Conservation (phyloP, 192 early-diverging fungal genomes). For the Allomyces macrogynus region DNA sequence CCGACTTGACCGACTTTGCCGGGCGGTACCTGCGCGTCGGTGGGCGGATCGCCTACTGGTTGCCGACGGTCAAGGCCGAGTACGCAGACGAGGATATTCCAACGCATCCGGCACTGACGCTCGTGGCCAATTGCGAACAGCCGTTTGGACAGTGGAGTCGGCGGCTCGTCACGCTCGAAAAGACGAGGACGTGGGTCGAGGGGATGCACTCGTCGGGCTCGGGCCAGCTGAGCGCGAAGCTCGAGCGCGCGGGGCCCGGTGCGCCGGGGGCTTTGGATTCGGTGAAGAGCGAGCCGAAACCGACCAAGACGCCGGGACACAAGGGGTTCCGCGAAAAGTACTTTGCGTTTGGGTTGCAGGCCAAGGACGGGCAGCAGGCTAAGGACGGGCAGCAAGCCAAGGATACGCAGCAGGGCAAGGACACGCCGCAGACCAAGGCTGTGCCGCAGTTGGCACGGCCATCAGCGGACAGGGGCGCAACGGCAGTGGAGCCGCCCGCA, state of each 20-base stretch:
- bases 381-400: too few relatives aligned
- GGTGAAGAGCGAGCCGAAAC: not conserved
- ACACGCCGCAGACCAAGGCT: too few relatives aligned
- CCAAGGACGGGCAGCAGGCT: too few relatives aligned
- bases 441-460: too few relatives aligned
- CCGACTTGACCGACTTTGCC: conserved; percentile 59
- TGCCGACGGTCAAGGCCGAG: conserved; percentile 77
- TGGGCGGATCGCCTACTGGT: conserved; percentile 87
- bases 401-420: too few relatives aligned
- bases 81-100: conserved; percentile 64
- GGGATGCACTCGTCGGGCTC: not conserved
- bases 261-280: not conserved
- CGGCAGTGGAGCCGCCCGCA: too few relatives aligned
- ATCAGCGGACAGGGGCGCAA: too few relatives aligned
- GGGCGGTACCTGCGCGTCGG: conserved; percentile 51
- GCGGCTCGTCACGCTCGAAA: conserved; percentile 89
- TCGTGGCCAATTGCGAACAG: conserved; percentile 85
- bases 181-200: conserved; percentile 20
- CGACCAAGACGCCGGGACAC: not conserved
- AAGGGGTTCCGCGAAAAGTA: not conserved
- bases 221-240: not conserved
- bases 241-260: not conserved
- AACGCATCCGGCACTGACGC: conserved; percentile 49
- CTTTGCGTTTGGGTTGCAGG: not conserved
- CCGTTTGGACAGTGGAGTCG: conserved; percentile 83